A percentile compares a stretch with the other conserved stretches of the same genome.
Conservation (phyloP, 2,329 filamentous ascomycete genomes). For the Stachybotrys chlorohalonatus region DNA sequence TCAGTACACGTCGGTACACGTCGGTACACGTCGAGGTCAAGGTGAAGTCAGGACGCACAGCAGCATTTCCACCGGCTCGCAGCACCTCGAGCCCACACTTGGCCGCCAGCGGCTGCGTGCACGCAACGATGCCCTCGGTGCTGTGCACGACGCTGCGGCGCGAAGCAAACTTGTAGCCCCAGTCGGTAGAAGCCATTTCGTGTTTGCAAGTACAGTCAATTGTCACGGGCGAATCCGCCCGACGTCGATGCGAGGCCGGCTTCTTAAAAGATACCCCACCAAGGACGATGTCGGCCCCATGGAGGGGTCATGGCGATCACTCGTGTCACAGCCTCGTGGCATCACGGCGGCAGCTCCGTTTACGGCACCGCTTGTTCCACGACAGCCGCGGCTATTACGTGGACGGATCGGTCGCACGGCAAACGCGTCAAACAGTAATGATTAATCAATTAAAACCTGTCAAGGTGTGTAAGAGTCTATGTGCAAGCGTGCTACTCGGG, state of each 20-base stretch:
- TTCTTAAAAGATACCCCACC: no score
- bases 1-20: neutral
- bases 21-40: neutral
- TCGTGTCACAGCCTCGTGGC: no score
- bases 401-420: neutral
- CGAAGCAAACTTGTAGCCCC: conserved; percentile 58
- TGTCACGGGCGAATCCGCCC: no score
- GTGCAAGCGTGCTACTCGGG: conserved; percentile 13
- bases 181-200: conserved; percentile 22
- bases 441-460: neutral
- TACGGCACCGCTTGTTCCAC: conserved; percentile 29
- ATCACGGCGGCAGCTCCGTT: no score
- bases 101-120: conserved; percentile 80
- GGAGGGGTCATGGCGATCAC: no score
- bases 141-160: conserved; percentile 89
- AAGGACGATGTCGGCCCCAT: no score
- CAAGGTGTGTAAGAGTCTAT: neutral
- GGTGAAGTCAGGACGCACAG: conserved; percentile 49
- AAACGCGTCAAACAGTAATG: neutral
- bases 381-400: conserved; percentile 24
- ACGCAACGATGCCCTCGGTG: conserved; percentile 83
- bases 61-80: conserved; percentile 85
- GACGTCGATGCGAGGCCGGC: no score
- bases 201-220: no score
- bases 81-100: conserved; percentile 80